phyloP scores from a whole-genome alignment of 371 early-diverging fungal species.

The Rhizopus microsporus region DNA sequence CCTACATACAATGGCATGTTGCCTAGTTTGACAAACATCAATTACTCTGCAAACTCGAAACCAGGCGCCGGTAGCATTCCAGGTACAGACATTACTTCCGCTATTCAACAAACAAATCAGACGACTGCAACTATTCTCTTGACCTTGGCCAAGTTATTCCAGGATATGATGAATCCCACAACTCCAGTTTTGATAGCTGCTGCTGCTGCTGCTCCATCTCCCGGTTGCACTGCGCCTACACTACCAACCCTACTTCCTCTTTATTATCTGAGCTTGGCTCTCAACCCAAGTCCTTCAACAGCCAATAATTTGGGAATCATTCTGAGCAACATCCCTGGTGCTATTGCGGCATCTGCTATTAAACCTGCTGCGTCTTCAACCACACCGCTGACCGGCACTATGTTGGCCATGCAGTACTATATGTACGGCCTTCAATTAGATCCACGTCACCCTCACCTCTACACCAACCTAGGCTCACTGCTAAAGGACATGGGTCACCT shows the following conservation, averaged over 20 bases:
- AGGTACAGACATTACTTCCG: conserved; percentile 25
- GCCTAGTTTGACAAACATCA: conserved; percentile 49
- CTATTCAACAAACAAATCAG: conserved; percentile 66
- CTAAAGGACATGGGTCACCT: conserved; percentile 88
- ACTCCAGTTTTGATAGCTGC: conserved; percentile 47
- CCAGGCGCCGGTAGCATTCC: conserved; percentile 13
- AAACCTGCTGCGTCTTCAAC: conserved; percentile 33
- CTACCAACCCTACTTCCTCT: conserved; percentile 72
- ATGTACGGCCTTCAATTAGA: conserved; percentile 85
- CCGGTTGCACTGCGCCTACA: conserved; percentile 48
- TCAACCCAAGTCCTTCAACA: conserved; percentile 85
- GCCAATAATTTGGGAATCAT: conserved; percentile 91
- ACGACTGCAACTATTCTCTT: conserved; percentile 79
- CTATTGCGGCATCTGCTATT: conserved; percentile 55
- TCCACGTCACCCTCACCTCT: conserved; percentile 84
- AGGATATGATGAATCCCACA: conserved; percentile 66
- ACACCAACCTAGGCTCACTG: conserved; percentile 87
- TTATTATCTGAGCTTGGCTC: conserved; percentile 80
- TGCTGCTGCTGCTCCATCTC: conserved; percentile 32
- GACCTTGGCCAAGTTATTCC: conserved; percentile 85
- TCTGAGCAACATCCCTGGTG: conserved; percentile 67
- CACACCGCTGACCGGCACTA: conserved; percentile 55
- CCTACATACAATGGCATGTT: conserved; percentile 63
- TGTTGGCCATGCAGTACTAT: conserved; percentile 82
- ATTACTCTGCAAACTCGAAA: neutral